A percentile compares a stretch with the other conserved stretches of the same genome.
Conservation (phyloP, 192 early-diverging fungal species). For the Coemansia sp. region DNA sequence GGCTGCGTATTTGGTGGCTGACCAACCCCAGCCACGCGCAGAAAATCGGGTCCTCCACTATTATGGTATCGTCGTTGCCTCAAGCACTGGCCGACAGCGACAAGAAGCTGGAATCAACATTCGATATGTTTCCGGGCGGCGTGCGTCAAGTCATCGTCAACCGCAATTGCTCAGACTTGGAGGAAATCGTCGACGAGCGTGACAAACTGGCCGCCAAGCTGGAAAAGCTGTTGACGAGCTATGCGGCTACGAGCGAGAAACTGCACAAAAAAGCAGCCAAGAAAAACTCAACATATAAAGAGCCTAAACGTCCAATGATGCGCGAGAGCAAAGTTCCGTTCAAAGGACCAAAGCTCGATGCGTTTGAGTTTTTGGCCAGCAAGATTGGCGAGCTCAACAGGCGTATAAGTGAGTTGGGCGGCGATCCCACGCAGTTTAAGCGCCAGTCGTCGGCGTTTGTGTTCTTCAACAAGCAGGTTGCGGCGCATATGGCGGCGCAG, state of each 20-base stretch:
- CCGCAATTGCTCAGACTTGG: constrained; percentile 62
- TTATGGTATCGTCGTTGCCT: constrained; percentile 78
- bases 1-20: constrained; percentile 69
- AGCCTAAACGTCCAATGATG: constrained; percentile 58
- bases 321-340: constrained; percentile 53
- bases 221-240: constrained; percentile 59
- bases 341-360: constrained; percentile 67
- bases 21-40: constrained; percentile 55
- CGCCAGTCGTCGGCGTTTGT: constrained; percentile 82
- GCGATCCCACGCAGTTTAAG: constrained; percentile 29
- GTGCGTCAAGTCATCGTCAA: constrained; percentile 69
- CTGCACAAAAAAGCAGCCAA: constrained; percentile 37
- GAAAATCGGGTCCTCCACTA: constrained; percentile 63
- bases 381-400: constrained; percentile 46
- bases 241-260: constrained; percentile 55
- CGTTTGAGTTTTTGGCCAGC: constrained; percentile 50
- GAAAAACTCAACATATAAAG: constrained; percentile 25
- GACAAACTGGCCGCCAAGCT: constrained; percentile 54
- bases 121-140: constrained; percentile 72
- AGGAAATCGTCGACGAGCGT: constrained; percentile 59
- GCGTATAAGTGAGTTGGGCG: constrained; percentile 52
- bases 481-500: constrained; percentile 81
- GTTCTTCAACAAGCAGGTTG: constrained; percentile 76
- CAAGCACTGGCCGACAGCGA: constrained; percentile 56
- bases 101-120: constrained; percentile 55